Evolutionary conservation across 257 asterid genomes (phyloP), one percentile per base, ranked within the genome.

Genomic region (Cordia subcordata): DNA sequence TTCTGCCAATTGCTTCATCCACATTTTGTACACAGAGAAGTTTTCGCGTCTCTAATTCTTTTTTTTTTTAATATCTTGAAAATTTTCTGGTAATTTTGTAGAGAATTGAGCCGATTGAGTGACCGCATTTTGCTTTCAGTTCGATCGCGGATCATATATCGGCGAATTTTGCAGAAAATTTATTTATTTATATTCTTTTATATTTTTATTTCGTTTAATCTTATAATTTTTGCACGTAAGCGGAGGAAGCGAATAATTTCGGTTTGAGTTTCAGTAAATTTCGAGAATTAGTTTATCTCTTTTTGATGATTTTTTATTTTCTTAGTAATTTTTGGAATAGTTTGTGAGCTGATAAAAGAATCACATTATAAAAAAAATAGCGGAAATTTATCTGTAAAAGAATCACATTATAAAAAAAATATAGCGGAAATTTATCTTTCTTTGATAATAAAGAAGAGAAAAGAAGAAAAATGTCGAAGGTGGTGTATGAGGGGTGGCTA

Each of bases 401-500:
- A 14, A 42, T n/a, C 3, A 42, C 4, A 42, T 1, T 2, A 42
- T 3, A 27, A 42, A 14, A 42, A 42, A 42, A 42, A 42, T n/a
- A n/a, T n/a, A n/a, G n/a, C n/a, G n/a, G n/a, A n/a, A n/a, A n/a
- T n/a, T n/a, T n/a, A n/a, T n/a, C n/a, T n/a, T n/a, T n/a, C n/a
- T n/a, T n/a, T n/a, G n/a, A n/a, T n/a, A 10, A 42, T 42, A 42
- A 10, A 8, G 47, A 42, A 27, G 3, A 1, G 35, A 27, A 27
- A 1, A 1, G 47, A 42, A 42, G 67, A 64, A 69, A 86, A 69
- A 90, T 90, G 97, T 73, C 88, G 61, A 86, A 78, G 77, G 93
- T 83, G 71, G 84, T 90, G 39, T 83, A 87, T 60, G 97, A 90
- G 73, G 97, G 97, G 68, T 86, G 95, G 97, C 78, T 87, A 94